Base-by-base conservation (phyloP, 2,329 filamentous ascomycete genomes). In the Tolypocladium sp. region DNA sequence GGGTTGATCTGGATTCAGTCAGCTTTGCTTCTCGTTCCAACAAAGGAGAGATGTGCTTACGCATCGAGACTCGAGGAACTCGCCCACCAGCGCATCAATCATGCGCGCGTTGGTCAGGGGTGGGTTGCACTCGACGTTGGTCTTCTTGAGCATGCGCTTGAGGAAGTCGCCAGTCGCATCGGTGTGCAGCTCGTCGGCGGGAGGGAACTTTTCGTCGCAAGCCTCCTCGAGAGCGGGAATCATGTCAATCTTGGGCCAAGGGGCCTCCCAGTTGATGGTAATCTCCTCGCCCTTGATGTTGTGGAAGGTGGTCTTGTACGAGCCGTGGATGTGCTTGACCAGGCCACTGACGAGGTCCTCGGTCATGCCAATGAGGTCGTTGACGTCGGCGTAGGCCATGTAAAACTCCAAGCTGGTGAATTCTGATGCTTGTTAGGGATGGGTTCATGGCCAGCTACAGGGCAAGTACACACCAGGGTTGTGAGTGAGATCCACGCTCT, bases 321-420 rank as follows among this genome's bases (percentile, higher is more conserved):
- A 83, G 61, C 93, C 94, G 20, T 90, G 94, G 58, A 97, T 77
- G 64, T 91, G 82, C 83, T 96, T 92, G 71, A 97, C 93, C 7
- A 97, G 82, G 46, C 88, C 85, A 38, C 91, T 92, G 54, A 99
- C 89, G 37, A 99, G 87, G 71, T 97, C 92, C 75, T 99, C 94
- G 2, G 94, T 97, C 69, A 91, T 83, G 61, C 89, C 79, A 68
- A 75, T 74, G 61, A 97, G 80, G 71, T 97, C 94, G 74, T 95
- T 90, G 66, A 96, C 85, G 74, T 96, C 92, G 59, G 89, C 89
- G 66, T 92, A 97, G 4, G 94, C 93, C 84, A 90, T 87, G 77
- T 99, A 99, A 78, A 97, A 97, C 75, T 99, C 94, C 74, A 91
- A 91, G 33, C 91, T 96, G 51, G 94, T 99, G 79, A 99, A 99